Conservation (phyloP, 2,329 filamentous ascomycete species). For the Colletotrichum karsti region DNA sequence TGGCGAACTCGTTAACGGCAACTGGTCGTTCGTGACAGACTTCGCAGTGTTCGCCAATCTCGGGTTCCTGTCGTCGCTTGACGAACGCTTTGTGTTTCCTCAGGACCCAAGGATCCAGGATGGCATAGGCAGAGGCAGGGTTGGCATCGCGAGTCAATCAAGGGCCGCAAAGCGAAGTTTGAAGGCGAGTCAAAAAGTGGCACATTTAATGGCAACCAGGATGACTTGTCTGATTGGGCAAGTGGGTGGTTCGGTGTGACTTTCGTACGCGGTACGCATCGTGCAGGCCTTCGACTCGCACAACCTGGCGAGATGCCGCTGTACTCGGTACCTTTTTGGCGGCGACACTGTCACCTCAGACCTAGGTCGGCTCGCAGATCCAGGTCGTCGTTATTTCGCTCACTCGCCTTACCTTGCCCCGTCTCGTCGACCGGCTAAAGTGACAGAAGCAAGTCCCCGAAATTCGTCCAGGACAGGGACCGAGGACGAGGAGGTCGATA, state of each 20-base stretch:
- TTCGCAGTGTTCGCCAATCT: constrained; percentile 13
- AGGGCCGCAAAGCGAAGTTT: constrained; percentile 10
- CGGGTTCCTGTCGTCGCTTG: constrained; percentile 1
- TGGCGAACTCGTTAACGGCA: not conserved
- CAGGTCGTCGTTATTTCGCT: constrained; percentile 25
- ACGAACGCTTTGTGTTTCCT: constrained; percentile 5
- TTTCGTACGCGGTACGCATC: constrained; percentile 6
- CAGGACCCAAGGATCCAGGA: not conserved
- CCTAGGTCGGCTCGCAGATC: constrained; percentile 10
- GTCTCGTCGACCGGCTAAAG: not conserved
- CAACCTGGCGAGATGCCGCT: not conserved
- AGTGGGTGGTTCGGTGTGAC: constrained; percentile 18
- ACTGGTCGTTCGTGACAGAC: not conserved
- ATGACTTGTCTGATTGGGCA: constrained; percentile 19
- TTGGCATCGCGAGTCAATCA: constrained; percentile 20
- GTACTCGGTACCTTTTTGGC: constrained; percentile 8
- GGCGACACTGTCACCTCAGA: no score
- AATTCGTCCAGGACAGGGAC: not conserved
- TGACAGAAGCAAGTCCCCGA: constrained; percentile 2
- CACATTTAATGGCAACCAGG: constrained; percentile 14
- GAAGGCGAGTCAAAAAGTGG: constrained; percentile 15
- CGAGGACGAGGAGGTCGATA: not conserved
- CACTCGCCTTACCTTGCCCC: constrained; percentile 7
- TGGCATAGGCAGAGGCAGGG: not conserved
- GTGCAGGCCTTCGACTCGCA: not conserved